Base-by-base conservation (phyloP, 2,329 filamentous ascomycete species). In the Cadophora gregata region DNA sequence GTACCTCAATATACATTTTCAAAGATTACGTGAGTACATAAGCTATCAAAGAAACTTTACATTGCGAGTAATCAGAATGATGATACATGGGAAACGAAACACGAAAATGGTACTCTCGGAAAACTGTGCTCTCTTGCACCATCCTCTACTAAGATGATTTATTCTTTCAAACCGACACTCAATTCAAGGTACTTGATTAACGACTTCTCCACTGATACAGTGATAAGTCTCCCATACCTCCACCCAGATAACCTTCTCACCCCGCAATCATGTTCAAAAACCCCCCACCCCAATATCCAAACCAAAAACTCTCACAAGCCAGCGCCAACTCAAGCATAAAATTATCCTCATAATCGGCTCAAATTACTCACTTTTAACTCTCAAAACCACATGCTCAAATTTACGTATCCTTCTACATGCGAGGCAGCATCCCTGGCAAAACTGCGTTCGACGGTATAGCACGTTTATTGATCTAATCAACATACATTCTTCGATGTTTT, bases 371-470 rank as follows among this genome's bases (percentile, higher is more conserved):
- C 38, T 31, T 27, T 48, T 29, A 47, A 48, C 38, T 24, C 48
- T 38, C 1, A 60, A 38, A 19, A 47, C 12, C 12, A 60, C 42
- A 21, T 60, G n/a, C 14, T 60, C 38, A 29, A 60, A 48, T 4
- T 42, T 42, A n/a, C 8, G 58, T 66, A 27, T 69, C 77, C 21
- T 74, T 75, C 56, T 85, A 72, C 73, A 83, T 77, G 16, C 73
- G 47, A 67, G 77, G 72, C 53, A 82, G 80, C 27, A 77, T 75
- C 8, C 81, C 81, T 14, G 76, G 70, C 21, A 81, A 81, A 0
- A 72, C 71, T n/a, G 72, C 75, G 67, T 81, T 80, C 6, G 81
- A 80, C 14, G 81, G 81, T 82, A 84, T 84, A 21, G 80, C 79
- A 1, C 76, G 50, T 79, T 79, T 72, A 69, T 82, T 83, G 27